Evolutionary conservation across 2,329 filamentous ascomycete genomes (phyloP), one percentile per base, ranked within the genome.

Genomic region (Fonsecaea multimorphosa): DNA sequence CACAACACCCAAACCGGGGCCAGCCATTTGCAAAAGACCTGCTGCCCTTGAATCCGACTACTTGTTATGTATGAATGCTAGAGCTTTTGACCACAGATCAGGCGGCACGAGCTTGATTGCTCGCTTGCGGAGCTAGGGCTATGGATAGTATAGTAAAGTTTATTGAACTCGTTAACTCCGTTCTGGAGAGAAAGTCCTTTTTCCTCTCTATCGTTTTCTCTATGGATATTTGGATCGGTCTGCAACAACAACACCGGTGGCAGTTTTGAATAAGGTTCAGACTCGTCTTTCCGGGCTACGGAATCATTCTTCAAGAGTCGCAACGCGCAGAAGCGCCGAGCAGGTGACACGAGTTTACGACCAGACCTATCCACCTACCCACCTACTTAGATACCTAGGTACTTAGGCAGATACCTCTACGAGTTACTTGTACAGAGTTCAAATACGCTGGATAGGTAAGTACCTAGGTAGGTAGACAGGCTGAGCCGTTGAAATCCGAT

Each of bases 1-100:
- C 27, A 38, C n/a, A 19, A 36, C 54, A 57, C 54, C 57, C 46
- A 52, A 29, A 12, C 22, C 16, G 34, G 19, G 31, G 44, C 27
- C 27, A 49, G 44, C 46, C 19, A 29, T 40, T 22, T 38, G 19
- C n/a, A 11, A 29, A 38, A 31, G 54, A n/a, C 29, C 27, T 49
- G 31, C 27, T 49, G 31, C 27, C 58, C 31, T 52, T 46, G 46
- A 53, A 29, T n/a, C 58, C 58, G 46, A 60, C 31, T 34, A 27
- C 44, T 49, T 22, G 38, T 61, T 29, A 65, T 64, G 62, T 64
- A 64, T 34, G 54, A 58, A 60, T 60, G 49, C 51, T 64, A 55
- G 32, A 64, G 56, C 34, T 34, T 60, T 61, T 61, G 34, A 64
- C 19, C 46, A 60, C 34, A 60, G 36, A 27, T 31, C 27, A 31